Conservation (phyloP, 495 filamentous ascomycete species). For the Penicillium subrubescens region DNA sequence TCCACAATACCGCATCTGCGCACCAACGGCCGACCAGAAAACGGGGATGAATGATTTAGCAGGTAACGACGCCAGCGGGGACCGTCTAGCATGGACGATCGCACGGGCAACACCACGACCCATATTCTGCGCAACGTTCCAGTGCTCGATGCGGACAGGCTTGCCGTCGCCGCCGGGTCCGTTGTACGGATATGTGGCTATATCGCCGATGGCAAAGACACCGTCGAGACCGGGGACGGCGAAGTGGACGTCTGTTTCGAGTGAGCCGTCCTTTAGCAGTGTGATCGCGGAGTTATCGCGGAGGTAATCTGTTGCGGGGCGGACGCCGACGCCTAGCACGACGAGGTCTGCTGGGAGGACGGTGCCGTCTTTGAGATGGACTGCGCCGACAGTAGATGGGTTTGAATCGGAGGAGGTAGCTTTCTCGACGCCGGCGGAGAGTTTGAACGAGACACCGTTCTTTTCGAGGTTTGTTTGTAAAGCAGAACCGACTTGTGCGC, state of each 20-base stretch:
- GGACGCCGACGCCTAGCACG: slow-evolving; percentile 86
- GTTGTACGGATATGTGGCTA: slow-evolving; percentile 92
- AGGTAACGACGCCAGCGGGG: slow-evolving; percentile 40
- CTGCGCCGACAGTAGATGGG: slow-evolving; percentile 70
- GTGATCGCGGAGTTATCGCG: slow-evolving; percentile 64
- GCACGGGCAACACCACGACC: slow-evolving; percentile 75
- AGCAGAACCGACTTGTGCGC: slow-evolving; percentile 75
- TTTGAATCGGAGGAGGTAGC: slow-evolving; percentile 68
- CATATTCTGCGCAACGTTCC: slow-evolving; percentile 95
- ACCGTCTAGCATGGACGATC: slow-evolving; percentile 58
- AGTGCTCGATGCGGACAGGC: slow-evolving; percentile 84
- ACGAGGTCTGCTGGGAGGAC: slow-evolving; percentile 85
- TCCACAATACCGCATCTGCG: slow-evolving; percentile 89
- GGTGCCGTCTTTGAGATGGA: slow-evolving; percentile 85
- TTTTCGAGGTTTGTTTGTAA: slow-evolving; percentile 77
- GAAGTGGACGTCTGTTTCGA: slow-evolving; percentile 77
- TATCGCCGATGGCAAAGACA: slow-evolving; percentile 94
- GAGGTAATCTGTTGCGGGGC: slow-evolving; percentile 85
- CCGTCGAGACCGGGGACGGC: slow-evolving; percentile 65
- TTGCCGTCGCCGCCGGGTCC: slow-evolving; percentile 76
- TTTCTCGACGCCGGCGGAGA: slow-evolving; percentile 78
- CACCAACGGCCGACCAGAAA: slow-evolving; percentile 93
- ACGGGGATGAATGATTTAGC: slow-evolving; percentile 83
- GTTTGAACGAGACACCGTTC: slow-evolving; percentile 83
- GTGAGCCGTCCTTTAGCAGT: slow-evolving; percentile 77